Evolutionary conservation across 441 rosid genomes (phyloP), one percentile per base, ranked within the genome.

Genomic region (Adansonia rubrostipa): DNA sequence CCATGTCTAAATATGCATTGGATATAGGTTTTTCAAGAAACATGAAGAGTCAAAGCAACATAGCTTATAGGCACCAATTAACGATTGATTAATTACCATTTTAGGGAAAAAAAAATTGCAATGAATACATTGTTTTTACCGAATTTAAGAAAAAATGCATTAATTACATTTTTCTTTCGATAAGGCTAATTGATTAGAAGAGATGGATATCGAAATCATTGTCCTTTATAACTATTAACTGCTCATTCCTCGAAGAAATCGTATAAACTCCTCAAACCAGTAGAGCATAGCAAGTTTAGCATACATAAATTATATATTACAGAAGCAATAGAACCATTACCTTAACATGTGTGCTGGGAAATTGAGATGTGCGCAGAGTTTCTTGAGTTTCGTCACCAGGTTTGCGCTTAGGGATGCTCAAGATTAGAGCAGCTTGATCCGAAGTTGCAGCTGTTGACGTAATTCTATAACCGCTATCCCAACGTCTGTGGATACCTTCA

Each of bases 271-370:
- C 14, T 42, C 22, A 66, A n/a, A 17, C 28, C 9, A 17, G 6
- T 1, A 66, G 24, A 42, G 50, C 42, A 40, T n/a, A 66, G 44
- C 11, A 66, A 67, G 13, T 4, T 8, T 40, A 8, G 9, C 11
- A 19, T 17, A 17, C 4, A n/a, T 3, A 5, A 1, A 9, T 13
- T 36, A 5, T 28, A 50, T 13, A 13, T 13, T n/a, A 20, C 9
- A 61, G 6, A 42, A 17, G n/a, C 11, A 51, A 54, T 42, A 51
- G 66, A 47, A 67, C 13, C 17, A 65, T 77, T 85, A 93, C 98
- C 99, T 96, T 96, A 15, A 96, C 98, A 83, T 94, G 96, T 19
- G 97, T 92, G 82, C 98, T 96, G 10, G 99, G 98, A 82, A 96
- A 96, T 81, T 94, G 98, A 73, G 99, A 94, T 45, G 99, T 94